A percentile compares a stretch with the other conserved stretches of the same genome.
These are phyloP conservation scores for Lipomyces yamanashiensis DNA, from an alignment of 805 yeast genomes.

Conservation along the genomic window DNA sequence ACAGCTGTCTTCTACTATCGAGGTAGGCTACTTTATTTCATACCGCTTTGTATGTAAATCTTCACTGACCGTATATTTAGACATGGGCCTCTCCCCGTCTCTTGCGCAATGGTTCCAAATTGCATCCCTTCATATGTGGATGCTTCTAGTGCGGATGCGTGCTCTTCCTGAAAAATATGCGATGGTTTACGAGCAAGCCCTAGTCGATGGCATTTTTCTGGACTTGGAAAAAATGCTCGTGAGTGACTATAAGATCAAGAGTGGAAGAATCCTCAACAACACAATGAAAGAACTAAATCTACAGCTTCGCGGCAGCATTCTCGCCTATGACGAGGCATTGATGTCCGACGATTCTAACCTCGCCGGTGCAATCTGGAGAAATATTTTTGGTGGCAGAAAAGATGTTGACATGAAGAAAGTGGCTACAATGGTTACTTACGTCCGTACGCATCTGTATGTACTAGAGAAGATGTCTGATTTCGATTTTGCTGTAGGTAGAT, in stretches of 20 bases:
- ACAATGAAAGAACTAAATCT: conserved; percentile 88
- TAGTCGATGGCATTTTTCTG: conserved; percentile 84
- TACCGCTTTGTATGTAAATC: not conserved
- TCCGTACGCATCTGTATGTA: conserved; percentile 87
- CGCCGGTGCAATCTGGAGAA: conserved; percentile 60
- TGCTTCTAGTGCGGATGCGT: conserved; percentile 91
- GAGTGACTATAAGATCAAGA: conserved; percentile 81
- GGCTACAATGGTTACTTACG: conserved; percentile 87
- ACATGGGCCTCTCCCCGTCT: conserved; percentile 78
- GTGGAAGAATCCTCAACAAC: conserved; percentile 80
- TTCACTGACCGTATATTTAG: conserved; percentile 38
- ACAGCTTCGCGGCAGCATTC: conserved; percentile 85
- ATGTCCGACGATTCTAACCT: conserved; percentile 64
- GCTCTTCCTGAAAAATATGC: conserved; percentile 92
- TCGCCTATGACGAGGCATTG: conserved; percentile 92
- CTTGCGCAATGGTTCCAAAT: conserved; percentile 97
- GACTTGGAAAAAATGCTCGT: conserved; percentile 87
- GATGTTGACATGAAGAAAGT: conserved; percentile 80
- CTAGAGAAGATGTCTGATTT: conserved; percentile 84
- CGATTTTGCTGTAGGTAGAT: conserved; percentile 90
- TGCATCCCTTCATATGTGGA: conserved; percentile 89
- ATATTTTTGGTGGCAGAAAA: conserved; percentile 76
- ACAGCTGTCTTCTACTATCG: conserved; percentile 86
- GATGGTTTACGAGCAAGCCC: conserved; percentile 84
- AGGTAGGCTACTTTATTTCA: conserved; percentile 7